Evolutionary conservation across 805 yeast genomes (phyloP), one percentile per base, ranked within the genome.

Genomic region (Grigorovia yakushimaensis): DNA sequence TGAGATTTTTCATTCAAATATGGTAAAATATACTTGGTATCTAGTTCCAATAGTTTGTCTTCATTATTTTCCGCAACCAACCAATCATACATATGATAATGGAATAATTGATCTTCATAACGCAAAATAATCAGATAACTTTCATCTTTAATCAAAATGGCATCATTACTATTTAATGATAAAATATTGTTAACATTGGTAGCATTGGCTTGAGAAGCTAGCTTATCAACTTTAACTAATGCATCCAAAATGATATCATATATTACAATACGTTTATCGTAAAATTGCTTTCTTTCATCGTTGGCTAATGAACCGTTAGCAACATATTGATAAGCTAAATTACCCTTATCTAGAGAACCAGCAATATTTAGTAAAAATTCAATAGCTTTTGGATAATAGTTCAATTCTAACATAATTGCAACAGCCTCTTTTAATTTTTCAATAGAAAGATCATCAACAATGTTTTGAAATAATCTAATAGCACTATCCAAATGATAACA

Each of bases 61-160:
- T 86, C 82, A 24, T 80, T 76, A 4, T 87, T 89, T 58, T 85
- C 86, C 41, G 73, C 67, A 33, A 88, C 82, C 55, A 88, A 81
- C 97, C 98, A 93, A 62, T 87, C 91, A 64, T 93, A 93, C 53
- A 93, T 77, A 53, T 86, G 85, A 66, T 82, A 88, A 54, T 93
- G 98, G 74, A 93, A 93, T n/a, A 80, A 64, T 58, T 82, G 85
- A 61, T 93, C 98, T 41, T 77, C 73, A 46, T 82, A 81, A 17
- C 77, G 76, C 57, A 88, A 79, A 47, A 93, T 86, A 17, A 82
- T 73, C 8, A 76, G 74, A 62, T 89, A 89, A 30, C 93, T 78
- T 39, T 78, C 72, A 55, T 85, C 86, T 54, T 94, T 75, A 22
- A 83, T 64, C 50, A 77, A 78, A 5, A 17, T 43, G 7, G 45